Evolutionary conservation across 2,329 filamentous ascomycete species (phyloP), one percentile per base, ranked within the genome.

Genomic region (Periconia sp.): DNA sequence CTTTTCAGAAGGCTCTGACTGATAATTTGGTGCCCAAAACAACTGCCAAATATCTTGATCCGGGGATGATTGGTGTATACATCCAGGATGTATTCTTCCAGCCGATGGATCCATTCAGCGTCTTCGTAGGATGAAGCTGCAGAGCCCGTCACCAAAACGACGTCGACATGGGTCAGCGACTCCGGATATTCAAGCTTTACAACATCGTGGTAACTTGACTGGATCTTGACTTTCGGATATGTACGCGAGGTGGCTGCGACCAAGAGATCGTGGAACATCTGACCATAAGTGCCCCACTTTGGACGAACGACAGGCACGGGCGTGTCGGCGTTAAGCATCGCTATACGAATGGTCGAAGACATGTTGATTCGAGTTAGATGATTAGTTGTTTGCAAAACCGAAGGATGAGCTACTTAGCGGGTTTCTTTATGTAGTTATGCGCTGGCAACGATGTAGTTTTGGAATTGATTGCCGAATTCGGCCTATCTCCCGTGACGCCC

Each of bases 11-110:
- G 49, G 3, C 73, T 69, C 48, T 75, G 69, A 51, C 71, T 74
- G 5, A 78, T 54, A 6, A 78, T 54, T 50, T 79, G 76, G 47
- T 79, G 76, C 1, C 76, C 75, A 45, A 78, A 79, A 52, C 76
- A 79, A 23, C 72, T 75, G 1, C 76, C 76, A 49, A 78, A 77
- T 6, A 79, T 69, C 50, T 71, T 75, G 43, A 78, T 55, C 0
- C 50, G 53, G 0, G 62, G 61, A 13, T 64, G 41, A 6, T 55
- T 65, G 53, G 50, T 61, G 52, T 76, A 78, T 0, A 71, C 48
- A 6, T 64, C 54, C 41, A 37, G 37, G 6, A 76, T 61, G 56
- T 73, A 78, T n/a, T 47, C 33, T 13, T 63, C 55, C 1, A 71
- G 59, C 33, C 31, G 50, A 19, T 48, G 53, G 27, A 71, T 62